phyloP scores from a whole-genome alignment of 192 early-diverging fungal genomes.

The Hyaloraphidium curvatum region DNA sequence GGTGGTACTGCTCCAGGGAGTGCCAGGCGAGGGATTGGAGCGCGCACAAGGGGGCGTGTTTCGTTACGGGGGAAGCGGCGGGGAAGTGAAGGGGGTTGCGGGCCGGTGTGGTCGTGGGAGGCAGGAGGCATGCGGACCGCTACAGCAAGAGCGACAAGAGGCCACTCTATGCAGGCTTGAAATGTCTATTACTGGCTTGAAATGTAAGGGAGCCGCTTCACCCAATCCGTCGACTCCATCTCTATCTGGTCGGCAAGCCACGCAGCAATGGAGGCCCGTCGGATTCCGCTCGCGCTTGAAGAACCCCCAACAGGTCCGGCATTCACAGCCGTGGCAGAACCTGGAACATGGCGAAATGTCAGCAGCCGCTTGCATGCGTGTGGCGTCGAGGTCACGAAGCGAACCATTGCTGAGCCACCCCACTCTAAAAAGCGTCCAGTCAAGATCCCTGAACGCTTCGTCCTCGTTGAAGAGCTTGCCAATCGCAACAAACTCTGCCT shows the following conservation, averaged over 20 bases:
- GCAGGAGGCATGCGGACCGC: too few species aligned
- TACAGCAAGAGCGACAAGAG: too few species aligned
- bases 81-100: too few species aligned
- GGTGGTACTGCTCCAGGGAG: too few species aligned
- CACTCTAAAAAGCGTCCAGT: not conserved
- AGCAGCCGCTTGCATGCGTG: not conserved
- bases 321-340: too few species aligned
- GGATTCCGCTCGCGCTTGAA: not conserved
- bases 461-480: too few species aligned
- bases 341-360: not conserved
- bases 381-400: not conserved
- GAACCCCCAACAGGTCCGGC: not conserved
- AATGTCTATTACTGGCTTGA: not conserved
- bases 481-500: not conserved
- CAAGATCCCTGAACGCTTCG: not conserved
- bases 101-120: too few species aligned
- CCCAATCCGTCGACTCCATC: not conserved
- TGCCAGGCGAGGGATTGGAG: too few species aligned
- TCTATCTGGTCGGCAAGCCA: not conserved
- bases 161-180: too few species aligned
- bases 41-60: too few species aligned
- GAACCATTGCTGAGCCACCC: not conserved
- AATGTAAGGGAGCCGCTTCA: not conserved
- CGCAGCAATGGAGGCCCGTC: not conserved
- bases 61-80: too few species aligned